Evolutionary conservation across 805 yeast species (phyloP).

Genomic region (Metahyphopichia silvanorum): DNA sequence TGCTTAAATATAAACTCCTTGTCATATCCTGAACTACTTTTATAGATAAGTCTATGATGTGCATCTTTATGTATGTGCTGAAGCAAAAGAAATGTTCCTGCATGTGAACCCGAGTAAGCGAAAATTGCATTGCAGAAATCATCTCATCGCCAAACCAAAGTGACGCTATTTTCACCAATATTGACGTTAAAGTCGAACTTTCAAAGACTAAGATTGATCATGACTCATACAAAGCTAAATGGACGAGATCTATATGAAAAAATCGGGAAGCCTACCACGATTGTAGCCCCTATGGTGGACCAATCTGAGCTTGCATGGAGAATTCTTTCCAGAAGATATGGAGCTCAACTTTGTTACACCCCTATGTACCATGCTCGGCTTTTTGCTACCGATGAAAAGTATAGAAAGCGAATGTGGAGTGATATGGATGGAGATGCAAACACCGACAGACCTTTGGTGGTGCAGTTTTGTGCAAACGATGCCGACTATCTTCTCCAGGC

Average conservation of each 20-base stretch:
- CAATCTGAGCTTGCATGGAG: conserved; percentile 97
- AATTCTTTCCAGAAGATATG: conserved; percentile 76
- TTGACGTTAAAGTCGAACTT: too few relatives aligned
- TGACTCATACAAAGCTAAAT: conserved; percentile 16
- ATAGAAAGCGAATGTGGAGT: conserved; percentile 71
- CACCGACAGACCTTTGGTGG: conserved; percentile 81
- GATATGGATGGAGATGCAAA: conserved; percentile 66
- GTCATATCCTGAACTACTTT: too few relatives aligned
- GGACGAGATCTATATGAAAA: conserved; percentile 72
- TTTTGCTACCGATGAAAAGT: conserved; percentile 81
- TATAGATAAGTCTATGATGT: too few relatives aligned
- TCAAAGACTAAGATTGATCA: too few relatives aligned
- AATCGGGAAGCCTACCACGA: conserved; percentile 72
- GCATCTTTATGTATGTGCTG: too few relatives aligned
- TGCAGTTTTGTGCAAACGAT: conserved; percentile 96
- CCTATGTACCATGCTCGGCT: conserved; percentile 96
- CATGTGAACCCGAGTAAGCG: too few relatives aligned
- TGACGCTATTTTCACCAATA: too few relatives aligned
- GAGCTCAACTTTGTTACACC: conserved; percentile 91
- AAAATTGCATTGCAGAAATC: too few relatives aligned
- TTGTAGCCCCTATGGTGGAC: conserved; percentile 99
- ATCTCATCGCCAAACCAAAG: too few relatives aligned
- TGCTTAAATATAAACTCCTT: too few relatives aligned
- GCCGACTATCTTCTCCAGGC: conserved; percentile 81
- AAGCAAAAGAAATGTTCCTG: too few relatives aligned